Evolutionary conservation across 2,329 filamentous ascomycete genomes (phyloP), one percentile per base, ranked within the genome.

Genomic region (Coniella vitis): DNA sequence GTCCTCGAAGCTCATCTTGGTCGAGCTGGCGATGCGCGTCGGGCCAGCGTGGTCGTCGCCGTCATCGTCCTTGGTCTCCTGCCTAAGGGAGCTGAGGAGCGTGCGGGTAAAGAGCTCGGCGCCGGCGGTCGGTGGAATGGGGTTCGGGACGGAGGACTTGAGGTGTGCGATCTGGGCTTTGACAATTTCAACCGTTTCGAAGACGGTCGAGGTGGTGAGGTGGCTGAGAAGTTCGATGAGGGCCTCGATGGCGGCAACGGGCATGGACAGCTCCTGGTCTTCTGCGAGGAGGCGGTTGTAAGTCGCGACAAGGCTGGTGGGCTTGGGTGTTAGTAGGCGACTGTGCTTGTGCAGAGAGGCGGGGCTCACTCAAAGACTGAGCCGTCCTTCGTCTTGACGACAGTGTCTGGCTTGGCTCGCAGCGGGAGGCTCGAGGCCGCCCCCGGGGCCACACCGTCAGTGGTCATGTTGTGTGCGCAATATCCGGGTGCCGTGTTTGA

Each of bases 101-200:
- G 95, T 97, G 64, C 91, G 86, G 65, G 93, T 87, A 74, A 98
- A 97, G 51, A 97, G 81, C 65, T 96, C 90, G 52, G 90, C 95
- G 60, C 93, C 93, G 48, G 94, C 93, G 42, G 87, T 90, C 14
- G 97, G 81, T 4, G 90, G 91, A 49, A 97, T 87, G 13, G 90
- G 87, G 69, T 98, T 97, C 7, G 85, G 76, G 46, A 95, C 85
- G 17, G 83, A 81, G 50, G 76, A 75, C 66, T 90, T 91, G 55
- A 98, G 80, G 60, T 82, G 79, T 45, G 79, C 75, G 44, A 88
- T 91, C 63, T 93, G 84, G 40, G 77, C 79, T 61, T 84, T 83
- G 38, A 47, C 79, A 39, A 90, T 81, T 58, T 91, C 85, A 63
- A 97, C 85, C 32, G 91, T 96, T 72, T 98, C 93, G 69, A 86